Base-by-base conservation (phyloP, 331 rosid species). In the Malus hybrid region DNA sequence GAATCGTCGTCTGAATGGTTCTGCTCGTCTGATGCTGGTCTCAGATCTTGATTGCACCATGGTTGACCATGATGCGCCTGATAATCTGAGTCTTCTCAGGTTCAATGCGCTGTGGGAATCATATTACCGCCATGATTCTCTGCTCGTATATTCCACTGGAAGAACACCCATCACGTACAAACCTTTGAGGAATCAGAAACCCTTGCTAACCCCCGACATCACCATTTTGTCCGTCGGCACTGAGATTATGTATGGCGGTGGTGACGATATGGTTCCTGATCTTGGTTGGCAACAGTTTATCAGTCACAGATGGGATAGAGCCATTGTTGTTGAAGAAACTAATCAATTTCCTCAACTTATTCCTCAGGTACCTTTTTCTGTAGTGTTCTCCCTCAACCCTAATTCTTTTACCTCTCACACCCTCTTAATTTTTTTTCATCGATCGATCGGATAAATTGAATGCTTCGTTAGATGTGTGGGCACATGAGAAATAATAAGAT, bases 91-190 rank as follows among this genome's bases (percentile, higher is more conserved):
- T 15, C 91, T 93, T 76, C 91, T 91, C 15, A 78, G 88, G 80
- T 91, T 93, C 74, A 89, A 86, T 81, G 91, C 96, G 0, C 85
- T 93, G 19, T 93, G 97, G 98, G 98, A 93, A 87, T 82, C 90
- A 75, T 72, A 83, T 79, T 90, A 89, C 75, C 92, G 96, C 71
- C 96, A 80, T 48, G 79, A 89, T 83, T 91, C 96, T 81, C 86
- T 93, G 59, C 91, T 93, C 24, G 97, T 93, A 73, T 93, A 83
- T 82, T 91, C 97, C 65, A 93, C 97, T 10, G 97, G 97, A 75
- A 88, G 97, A 72, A 87, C 98, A 10, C 93, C 89, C 54, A 46
- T 88, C 13, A 80, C 81, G 55, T 90, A 85, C 82, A 4, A 66
- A 36, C 78, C 79, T 64, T 70, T 93, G 59, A 84, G 92, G 81